These are phyloP conservation scores for Intubia oerlemansii DNA, from an alignment of 2,329 filamentous ascomycete genomes.

Conservation along the genomic window DNA sequence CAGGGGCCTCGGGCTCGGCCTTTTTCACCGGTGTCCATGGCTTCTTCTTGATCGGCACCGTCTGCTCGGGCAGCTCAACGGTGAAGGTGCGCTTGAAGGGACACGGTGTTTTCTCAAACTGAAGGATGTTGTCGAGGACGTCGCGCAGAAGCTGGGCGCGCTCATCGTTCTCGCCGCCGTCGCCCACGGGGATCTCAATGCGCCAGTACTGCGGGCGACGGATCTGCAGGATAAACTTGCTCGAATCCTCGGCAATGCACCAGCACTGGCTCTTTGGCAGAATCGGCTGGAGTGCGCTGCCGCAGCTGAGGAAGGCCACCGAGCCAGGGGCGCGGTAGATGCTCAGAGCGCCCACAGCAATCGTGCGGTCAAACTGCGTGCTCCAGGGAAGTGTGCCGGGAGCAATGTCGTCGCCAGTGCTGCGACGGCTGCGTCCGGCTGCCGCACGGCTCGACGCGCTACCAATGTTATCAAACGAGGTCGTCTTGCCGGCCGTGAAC, in stretches of 20 bases:
- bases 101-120: slow-evolving; percentile 74
- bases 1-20: slow-evolving; percentile 8
- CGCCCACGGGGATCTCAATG: slow-evolving; percentile 57
- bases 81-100: slow-evolving; percentile 64
- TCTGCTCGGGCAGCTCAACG: slow-evolving; percentile 48
- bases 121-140: slow-evolving; percentile 50
- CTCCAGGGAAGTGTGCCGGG: slow-evolving; percentile 50
- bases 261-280: slow-evolving; percentile 81
- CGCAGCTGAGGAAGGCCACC: slow-evolving; percentile 74
- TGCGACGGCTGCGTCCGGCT: slow-evolving; percentile 5
- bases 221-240: slow-evolving; percentile 68
- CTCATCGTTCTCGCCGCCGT: slow-evolving; percentile 34
- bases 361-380: slow-evolving; percentile 57
- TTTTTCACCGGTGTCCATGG: slow-evolving; percentile 39
- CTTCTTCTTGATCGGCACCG: slow-evolving; percentile 42
- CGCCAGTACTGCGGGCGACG: slow-evolving; percentile 71
- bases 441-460: slow-evolving; percentile 8
- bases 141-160: slow-evolving; percentile 46
- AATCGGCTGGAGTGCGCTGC: slow-evolving; percentile 65
- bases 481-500: slow-evolving; percentile 20
- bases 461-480: slow-evolving; percentile 13
- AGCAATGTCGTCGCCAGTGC: slow-evolving; percentile 19
- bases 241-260: slow-evolving; percentile 70
- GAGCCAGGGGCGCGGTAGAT: slow-evolving; percentile 76
- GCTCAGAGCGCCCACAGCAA: slow-evolving; percentile 56